phyloP scores from a whole-genome alignment of 2,329 filamentous ascomycete genomes.

The Pestalotiopsis sp. region DNA sequence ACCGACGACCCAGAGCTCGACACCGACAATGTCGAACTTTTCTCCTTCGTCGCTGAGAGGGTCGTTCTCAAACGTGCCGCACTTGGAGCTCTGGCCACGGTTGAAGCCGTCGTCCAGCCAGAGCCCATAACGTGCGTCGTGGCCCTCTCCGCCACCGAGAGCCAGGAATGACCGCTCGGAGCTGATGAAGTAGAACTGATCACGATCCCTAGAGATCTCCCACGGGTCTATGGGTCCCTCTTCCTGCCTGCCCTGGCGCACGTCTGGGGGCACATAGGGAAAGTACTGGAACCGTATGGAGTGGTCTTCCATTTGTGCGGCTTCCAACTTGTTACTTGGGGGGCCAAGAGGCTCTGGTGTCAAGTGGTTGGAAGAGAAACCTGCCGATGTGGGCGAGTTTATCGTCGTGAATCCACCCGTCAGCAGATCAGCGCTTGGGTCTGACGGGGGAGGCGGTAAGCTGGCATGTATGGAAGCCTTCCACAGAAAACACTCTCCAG shows the following conservation, averaged over 20 bases:
- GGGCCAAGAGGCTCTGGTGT: constrained; percentile 30
- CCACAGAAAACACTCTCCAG: constrained; percentile 95
- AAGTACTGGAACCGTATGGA: constrained; percentile 95
- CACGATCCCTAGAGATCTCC: not conserved
- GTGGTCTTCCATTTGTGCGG: constrained; percentile 44
- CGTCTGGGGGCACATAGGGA: constrained; percentile 59
- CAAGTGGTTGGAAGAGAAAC: constrained; percentile 29
- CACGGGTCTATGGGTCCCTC: not conserved
- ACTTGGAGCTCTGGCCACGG: constrained; percentile 79
- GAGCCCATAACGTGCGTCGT: constrained; percentile 86
- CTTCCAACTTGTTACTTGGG: constrained; percentile 24
- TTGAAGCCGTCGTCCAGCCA: constrained; percentile 90
- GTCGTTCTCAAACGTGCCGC: constrained; percentile 94
- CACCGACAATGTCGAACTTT: constrained; percentile 88
- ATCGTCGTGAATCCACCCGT: constrained; percentile 45
- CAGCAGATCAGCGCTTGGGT: constrained; percentile 49
- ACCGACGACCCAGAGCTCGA: constrained; percentile 93
- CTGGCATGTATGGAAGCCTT: constrained; percentile 69
- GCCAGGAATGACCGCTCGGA: constrained; percentile 80
- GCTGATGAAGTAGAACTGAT: constrained; percentile 77
- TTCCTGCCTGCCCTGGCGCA: not conserved
- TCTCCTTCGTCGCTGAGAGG: constrained; percentile 88
- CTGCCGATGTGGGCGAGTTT: constrained; percentile 24
- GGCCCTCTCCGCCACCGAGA: constrained; percentile 68
- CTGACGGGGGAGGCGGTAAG: constrained; percentile 70